phyloP scores from a whole-genome alignment of 1,139 yeast species.

The Debaryomyces fabryi region DNA sequence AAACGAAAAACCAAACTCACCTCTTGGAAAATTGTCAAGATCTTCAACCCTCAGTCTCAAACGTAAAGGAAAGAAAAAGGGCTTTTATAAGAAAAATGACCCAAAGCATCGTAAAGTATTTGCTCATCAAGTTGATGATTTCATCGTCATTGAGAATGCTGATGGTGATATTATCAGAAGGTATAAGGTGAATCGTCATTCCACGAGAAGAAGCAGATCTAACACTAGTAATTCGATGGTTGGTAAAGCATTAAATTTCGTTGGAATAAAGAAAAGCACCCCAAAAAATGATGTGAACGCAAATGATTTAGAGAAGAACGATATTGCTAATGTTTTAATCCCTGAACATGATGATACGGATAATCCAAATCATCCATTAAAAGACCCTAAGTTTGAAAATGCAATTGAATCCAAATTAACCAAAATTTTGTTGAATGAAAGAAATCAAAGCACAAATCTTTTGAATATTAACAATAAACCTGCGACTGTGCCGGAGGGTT shows the following conservation, averaged over 20 bases:
- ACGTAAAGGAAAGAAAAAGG: slow-evolving; percentile 21
- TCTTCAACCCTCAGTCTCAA: slow-evolving; percentile 8
- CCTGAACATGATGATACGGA: slow-evolving; percentile 26
- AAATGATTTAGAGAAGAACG: slow-evolving; percentile 9
- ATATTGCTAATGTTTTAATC: slow-evolving; percentile 14
- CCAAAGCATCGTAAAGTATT: slow-evolving; percentile 39
- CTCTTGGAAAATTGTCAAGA: slow-evolving; percentile 15
- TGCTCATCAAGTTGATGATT: slow-evolving; percentile 61
- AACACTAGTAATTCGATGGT: slow-evolving; percentile 29
- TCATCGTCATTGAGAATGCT: slow-evolving; percentile 81
- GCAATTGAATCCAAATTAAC: slow-evolving; percentile 33
- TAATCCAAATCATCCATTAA: slow-evolving; percentile 19
- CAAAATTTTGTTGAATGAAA: slow-evolving; percentile 19
- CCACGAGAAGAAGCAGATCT: slow-evolving; percentile 28
- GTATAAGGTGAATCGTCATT: slow-evolving; percentile 68
- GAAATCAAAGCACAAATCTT: neutral
- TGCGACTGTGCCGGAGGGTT: slow-evolving; percentile 10
- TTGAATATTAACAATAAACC: slow-evolving; percentile 3
- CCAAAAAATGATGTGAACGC: slow-evolving; percentile 10
- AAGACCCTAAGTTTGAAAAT: slow-evolving; percentile 23
- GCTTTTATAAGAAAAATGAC: slow-evolving; percentile 34
- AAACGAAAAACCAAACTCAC: neutral
- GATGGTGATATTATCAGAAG: slow-evolving; percentile 91
- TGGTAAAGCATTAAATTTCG: slow-evolving; percentile 51
- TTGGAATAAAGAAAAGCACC: slow-evolving; percentile 44